These are phyloP conservation scores for Alternaria arborescens DNA, from an alignment of 2,329 filamentous ascomycete genomes.

Conservation along the genomic window DNA sequence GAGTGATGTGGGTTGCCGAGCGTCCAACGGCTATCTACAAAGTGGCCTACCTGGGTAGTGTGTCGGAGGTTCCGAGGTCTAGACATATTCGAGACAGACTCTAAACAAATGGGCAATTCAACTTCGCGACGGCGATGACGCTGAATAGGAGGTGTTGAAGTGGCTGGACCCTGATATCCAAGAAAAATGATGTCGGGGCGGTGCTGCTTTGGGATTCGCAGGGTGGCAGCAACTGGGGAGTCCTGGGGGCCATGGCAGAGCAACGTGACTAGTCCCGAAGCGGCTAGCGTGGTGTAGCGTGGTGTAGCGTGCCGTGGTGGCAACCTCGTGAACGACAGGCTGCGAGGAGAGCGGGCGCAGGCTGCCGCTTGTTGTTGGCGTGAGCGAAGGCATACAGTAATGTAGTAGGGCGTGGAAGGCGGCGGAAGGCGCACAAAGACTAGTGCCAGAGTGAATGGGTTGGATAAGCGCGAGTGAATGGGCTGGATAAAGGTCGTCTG, in stretches of 20 bases:
- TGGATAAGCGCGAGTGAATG: background rate
- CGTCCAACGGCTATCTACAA: background rate
- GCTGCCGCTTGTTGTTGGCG: background rate
- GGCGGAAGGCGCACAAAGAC: background rate
- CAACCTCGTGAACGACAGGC: background rate
- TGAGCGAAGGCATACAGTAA: no score
- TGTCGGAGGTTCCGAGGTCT: background rate
- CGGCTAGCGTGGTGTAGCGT: background rate
- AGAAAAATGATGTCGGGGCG: background rate
- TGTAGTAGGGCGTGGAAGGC: background rate
- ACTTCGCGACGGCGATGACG: background rate
- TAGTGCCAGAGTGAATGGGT: no score
- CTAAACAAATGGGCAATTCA: background rate
- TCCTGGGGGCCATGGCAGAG: background rate
- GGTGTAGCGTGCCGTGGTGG: background rate
- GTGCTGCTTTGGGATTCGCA: slow-evolving; percentile 1
- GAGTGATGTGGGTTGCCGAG: background rate
- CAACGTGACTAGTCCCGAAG: background rate
- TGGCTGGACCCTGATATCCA: slow-evolving; percentile 6
- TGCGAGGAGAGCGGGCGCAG: background rate
- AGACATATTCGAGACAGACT: background rate
- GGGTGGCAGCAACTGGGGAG: background rate
- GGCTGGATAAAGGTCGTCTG: background rate
- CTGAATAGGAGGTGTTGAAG: background rate
- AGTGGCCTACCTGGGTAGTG: background rate